A percentile compares a stretch with the other conserved stretches of the same genome.
These are phyloP conservation scores for Solanum paucissectum DNA, from an alignment of 257 asterid species.

Conservation along the genomic window DNA sequence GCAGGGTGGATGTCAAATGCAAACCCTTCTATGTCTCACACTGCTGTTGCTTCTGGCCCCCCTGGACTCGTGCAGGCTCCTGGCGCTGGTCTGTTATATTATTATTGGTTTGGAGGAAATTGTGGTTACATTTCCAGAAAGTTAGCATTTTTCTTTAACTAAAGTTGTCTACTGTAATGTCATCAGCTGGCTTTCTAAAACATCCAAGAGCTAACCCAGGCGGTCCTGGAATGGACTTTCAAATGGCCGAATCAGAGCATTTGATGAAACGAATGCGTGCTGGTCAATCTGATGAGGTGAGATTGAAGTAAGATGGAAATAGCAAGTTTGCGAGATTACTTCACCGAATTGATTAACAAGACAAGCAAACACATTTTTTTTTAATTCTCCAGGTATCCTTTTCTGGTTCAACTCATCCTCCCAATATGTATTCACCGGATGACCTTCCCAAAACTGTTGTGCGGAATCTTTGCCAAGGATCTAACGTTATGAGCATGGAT, in stretches of 20 bases:
- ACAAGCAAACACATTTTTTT: background rate
- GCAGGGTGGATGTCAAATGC: conserved; percentile 96
- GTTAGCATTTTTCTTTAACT: background rate
- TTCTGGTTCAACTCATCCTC: conserved; percentile 74
- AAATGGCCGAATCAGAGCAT: conserved; percentile 79
- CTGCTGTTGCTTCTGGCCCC: conserved; percentile 41
- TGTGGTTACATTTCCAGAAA: background rate
- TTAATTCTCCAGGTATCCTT: conserved; percentile 53
- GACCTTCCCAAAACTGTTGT: conserved; percentile 89
- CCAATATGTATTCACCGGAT: conserved; percentile 67
- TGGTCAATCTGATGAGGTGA: conserved; percentile 81
- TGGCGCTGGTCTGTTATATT: conserved; percentile 24
- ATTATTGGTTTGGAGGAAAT: background rate
- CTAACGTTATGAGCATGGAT: conserved; percentile 97
- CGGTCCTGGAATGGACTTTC: conserved; percentile 81
- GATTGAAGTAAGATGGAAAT: background rate
- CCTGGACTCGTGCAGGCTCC: conserved; percentile 36
- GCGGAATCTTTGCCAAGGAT: conserved; percentile 86
- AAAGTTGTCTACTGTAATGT: background rate
- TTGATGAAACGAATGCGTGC: conserved; percentile 75
- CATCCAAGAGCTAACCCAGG: conserved; percentile 84
- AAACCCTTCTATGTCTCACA: conserved; percentile 29
- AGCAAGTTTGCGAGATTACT: background rate
- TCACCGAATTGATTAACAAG: background rate
- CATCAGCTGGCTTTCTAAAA: conserved; percentile 63